Percentiles rank a stretch among this genome's conserved stretches.
phyloP scores from a whole-genome alignment of 1,139 yeast genomes.

The Geotrichum australiense region DNA sequence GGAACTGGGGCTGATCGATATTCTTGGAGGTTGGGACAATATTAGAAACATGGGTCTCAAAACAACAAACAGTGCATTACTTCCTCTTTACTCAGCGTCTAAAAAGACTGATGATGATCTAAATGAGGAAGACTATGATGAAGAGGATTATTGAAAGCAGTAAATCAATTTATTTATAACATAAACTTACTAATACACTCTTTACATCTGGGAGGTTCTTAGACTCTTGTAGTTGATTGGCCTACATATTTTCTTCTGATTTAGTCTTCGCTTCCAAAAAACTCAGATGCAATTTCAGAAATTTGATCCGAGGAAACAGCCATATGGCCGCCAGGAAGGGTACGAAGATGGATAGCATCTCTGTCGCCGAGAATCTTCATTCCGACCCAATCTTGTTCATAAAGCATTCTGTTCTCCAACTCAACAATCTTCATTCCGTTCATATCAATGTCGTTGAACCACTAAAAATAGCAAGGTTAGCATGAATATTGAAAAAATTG shows the following conservation, averaged over 20 bases:
- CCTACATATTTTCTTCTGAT: too few relatives aligned
- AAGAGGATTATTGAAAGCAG: too few relatives aligned
- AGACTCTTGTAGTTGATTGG: too few relatives aligned
- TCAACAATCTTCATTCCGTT: constrained; percentile 40
- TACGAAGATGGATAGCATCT: constrained; percentile 43
- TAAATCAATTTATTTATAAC: too few relatives aligned
- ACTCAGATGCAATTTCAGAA: constrained; percentile 1
- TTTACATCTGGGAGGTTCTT: too few relatives aligned
- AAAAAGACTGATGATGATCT: too few relatives aligned
- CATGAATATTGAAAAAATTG: not conserved
- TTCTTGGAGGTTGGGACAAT: constrained; percentile 21
- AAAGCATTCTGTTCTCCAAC: constrained; percentile 46
- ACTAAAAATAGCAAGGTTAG: constrained; percentile 17
- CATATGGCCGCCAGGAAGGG: constrained; percentile 64
- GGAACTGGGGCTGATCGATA: constrained; percentile 17
- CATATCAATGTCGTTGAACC: constrained; percentile 51
- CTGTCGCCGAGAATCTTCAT: constrained; percentile 42
- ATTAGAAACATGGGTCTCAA: constrained; percentile 21
- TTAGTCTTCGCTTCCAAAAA: constrained; percentile 1
- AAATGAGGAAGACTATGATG: too few relatives aligned
- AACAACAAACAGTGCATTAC: constrained; percentile 25
- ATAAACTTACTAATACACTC: too few relatives aligned
- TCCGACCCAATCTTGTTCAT: constrained; percentile 53
- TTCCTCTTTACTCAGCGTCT: constrained; percentile 21
- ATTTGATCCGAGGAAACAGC: constrained; percentile 32